Base-by-base conservation (phyloP, 139 green algal species). In the Chlamydomonas sp. region DNA sequence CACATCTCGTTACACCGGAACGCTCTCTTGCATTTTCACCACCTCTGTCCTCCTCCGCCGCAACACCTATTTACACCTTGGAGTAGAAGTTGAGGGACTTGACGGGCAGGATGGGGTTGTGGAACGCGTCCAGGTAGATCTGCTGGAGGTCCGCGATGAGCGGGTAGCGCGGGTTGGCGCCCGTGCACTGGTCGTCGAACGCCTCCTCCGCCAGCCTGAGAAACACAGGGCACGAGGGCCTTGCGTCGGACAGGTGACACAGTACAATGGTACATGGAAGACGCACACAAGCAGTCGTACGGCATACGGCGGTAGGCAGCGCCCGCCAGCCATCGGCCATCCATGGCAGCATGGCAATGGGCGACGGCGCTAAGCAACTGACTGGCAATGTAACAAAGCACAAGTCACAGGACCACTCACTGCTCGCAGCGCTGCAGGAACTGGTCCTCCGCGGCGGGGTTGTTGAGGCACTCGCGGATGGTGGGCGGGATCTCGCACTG, bases 181-280 rank as follows among this genome's bases (percentile, higher is more conserved):
- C 94, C 17, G 94, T 96, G 94, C 94, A 96, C 85, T 96, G 94
- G 87, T 96, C 94, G 60, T 96, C 94, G 73, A 96, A 96, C 6
- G 94, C 94, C 14, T 92, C 83, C 89, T 92, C 91, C 1, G 91
- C 90, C 85, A 95, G 84, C n/a, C 62, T 81, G 61, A 63, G 74
- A 2, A 17, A 49, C 31, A 49, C 31, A 49, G 31, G 31, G 31
- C 31, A 49, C 31, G 31, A 49, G 31, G 31, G 31, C 31, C 31
- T 49, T 49, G 31, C 31, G 31, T 49, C 31, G 31, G 31, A 49
- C 31, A 49, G 31, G 31, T 49, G 31, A 49, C 31, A 49, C 31
- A 49, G 31, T 49, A 49, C 31, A 49, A 49, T 49, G 31, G 31
- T 49, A 49, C 31, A 49, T 49, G 31, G 31, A 49, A 49, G 31